Conservation (phyloP, 352 stramenopile species). For the Phytophthora palmivora region DNA sequence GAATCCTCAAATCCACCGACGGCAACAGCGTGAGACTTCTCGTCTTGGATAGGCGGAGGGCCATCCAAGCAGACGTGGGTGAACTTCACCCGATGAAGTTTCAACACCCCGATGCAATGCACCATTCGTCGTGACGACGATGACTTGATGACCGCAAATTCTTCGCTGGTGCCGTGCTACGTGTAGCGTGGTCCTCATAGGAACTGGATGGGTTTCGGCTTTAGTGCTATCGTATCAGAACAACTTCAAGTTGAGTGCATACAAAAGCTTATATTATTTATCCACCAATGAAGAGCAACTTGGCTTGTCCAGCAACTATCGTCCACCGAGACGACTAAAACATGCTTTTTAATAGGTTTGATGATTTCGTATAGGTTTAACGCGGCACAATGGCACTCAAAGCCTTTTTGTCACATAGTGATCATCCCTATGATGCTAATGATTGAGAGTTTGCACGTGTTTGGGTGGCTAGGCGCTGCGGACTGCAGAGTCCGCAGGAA, state of each 20-base stretch:
- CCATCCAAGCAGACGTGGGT: slow-evolving; percentile 10
- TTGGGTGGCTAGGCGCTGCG: too few species aligned
- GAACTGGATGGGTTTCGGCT: not conserved
- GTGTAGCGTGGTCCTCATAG: slow-evolving; percentile 1
- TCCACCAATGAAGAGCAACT: slow-evolving; percentile 10
- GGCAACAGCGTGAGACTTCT: too few species aligned
- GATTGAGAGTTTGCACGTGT: too few species aligned
- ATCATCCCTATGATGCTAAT: too few species aligned
- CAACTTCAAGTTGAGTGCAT: slow-evolving; percentile 26
- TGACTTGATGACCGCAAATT: slow-evolving; percentile 24
- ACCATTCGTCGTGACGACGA: slow-evolving; percentile 19
- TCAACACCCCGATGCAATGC: slow-evolving; percentile 32
- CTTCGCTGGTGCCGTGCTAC: slow-evolving; percentile 5
- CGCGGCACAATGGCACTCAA: too few species aligned
- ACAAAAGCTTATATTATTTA: slow-evolving; percentile 18
- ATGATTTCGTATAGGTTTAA: too few species aligned
- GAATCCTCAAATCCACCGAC: too few species aligned
- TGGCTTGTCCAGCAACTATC: slow-evolving; percentile 5
- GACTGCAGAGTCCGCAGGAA: too few species aligned
- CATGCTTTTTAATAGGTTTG: not conserved
- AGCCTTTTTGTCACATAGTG: too few species aligned
- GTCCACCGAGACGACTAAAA: slow-evolving; percentile 22
- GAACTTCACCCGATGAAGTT: too few species aligned
- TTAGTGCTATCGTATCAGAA: not conserved
- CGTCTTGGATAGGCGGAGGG: slow-evolving; percentile 25